Evolutionary conservation across 148 eudicot species (phyloP), one percentile per base, ranked within the genome.

Genomic region (Silene latifolia): DNA sequence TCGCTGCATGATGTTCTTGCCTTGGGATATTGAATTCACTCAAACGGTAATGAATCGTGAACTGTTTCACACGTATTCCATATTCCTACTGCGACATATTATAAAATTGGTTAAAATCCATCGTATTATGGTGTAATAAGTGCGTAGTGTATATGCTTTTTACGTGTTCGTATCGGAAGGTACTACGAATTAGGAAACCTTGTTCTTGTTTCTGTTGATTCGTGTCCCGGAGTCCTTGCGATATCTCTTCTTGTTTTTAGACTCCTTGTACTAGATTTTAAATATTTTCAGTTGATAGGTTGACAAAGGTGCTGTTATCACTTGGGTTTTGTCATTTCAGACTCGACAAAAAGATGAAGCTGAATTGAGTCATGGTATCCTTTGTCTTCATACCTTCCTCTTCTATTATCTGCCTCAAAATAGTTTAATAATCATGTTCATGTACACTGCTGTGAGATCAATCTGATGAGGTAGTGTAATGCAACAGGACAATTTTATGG

Each of bases 261-360:
- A 27, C 29, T 27, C 29, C 29, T 27, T 27, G 29, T 27, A 27
- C 29, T 27, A 27, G 29, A 27, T 27, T 27, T 27, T 27, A 27
- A 27, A 27, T 27, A 27, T 27, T 27, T 27, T 27, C 29, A 27
- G 47, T 78, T 71, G 75, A 25, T 48, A 94, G 98, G 80, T 94
- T 80, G 87, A 91, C 76, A 90, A 83, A 73, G 88, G 90, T 61
- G 90, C 76, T 60, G 82, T 89, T 14, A 82, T 80, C 72, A 67
- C 71, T 20, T 94, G 98, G 98, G 89, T 91, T 63, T 82, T 91
- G 76, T 94, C 98, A 73, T 85, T 94, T 74, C 91, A 90, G 83
- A 89, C 80, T 80, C 90, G 80, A 82, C 90, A 86, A 18, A 72
- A 72, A 51, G 74, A 86, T 73, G 82, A 86, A 63, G 78, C 47